Conservation (phyloP, 305 asterid species). For the Salvia sclarea region DNA sequence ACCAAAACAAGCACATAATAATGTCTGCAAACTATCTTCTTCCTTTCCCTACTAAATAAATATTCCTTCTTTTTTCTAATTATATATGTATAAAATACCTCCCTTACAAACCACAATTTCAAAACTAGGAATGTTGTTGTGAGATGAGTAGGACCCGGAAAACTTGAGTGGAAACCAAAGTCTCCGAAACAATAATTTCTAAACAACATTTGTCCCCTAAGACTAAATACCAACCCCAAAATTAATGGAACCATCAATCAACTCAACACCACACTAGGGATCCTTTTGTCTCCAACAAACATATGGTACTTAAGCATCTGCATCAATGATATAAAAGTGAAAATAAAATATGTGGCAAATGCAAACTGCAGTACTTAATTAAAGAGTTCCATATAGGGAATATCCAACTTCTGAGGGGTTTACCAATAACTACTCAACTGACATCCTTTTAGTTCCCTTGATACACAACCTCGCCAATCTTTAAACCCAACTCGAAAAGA, state of each 20-base stretch:
- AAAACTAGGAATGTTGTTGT: not conserved
- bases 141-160: constrained; percentile 17
- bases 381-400: constrained; percentile 28
- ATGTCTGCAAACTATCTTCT: not conserved
- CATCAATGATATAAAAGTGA: constrained; percentile 9
- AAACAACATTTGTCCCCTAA: not conserved
- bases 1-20: constrained; percentile 20
- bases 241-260: constrained; percentile 24
- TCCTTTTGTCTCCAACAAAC: constrained; percentile 6
- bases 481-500: constrained; percentile 4
- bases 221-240: constrained; percentile 12
- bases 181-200: not conserved
- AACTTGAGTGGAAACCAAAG: constrained; percentile 13
- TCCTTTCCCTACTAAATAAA: not conserved
- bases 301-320: constrained; percentile 16
- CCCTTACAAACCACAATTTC: not conserved
- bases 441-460: constrained; percentile 7
- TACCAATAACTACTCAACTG: constrained; percentile 1
- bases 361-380: constrained; percentile 30
- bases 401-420: constrained; percentile 24
- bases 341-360: constrained; percentile 24
- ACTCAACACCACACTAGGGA: constrained; percentile 14
- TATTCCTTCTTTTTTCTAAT: not conserved
- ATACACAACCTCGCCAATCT: not conserved
- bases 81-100: not conserved